These are phyloP conservation scores for Cadophora malorum DNA, from an alignment of 2,329 filamentous ascomycete genomes.

Conservation along the genomic window DNA sequence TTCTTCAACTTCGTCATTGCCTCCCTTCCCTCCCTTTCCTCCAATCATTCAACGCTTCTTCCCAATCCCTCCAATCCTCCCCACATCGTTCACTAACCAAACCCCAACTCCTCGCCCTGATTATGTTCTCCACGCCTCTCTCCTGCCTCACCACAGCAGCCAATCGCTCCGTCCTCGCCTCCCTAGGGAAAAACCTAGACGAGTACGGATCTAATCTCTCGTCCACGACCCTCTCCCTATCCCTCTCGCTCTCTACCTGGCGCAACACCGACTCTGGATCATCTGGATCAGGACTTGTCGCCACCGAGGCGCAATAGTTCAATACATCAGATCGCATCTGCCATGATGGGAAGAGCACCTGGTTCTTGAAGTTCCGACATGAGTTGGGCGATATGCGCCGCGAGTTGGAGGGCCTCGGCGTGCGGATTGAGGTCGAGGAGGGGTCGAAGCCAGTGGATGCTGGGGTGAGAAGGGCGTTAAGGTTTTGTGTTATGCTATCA, in stretches of 20 bases:
- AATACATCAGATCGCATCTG: slow-evolving; percentile 81
- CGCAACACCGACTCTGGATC: slow-evolving; percentile 78
- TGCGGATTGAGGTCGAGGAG: slow-evolving; percentile 71
- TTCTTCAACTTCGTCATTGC: neutral
- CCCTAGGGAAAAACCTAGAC: slow-evolving; percentile 77
- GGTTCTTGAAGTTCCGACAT: slow-evolving; percentile 76
- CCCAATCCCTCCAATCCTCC: slow-evolving; percentile 63
- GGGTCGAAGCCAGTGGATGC: slow-evolving; percentile 78
- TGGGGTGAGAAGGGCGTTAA: slow-evolving; percentile 87
- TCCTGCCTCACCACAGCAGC: slow-evolving; percentile 78
- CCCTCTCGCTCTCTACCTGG: slow-evolving; percentile 72
- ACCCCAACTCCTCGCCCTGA: slow-evolving; percentile 82
- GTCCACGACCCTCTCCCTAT: slow-evolving; percentile 77
- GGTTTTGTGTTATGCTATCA: slow-evolving; percentile 90
- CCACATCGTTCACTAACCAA: slow-evolving; percentile 78
- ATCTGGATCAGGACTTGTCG: slow-evolving; percentile 83
- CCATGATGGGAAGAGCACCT: slow-evolving; percentile 88
- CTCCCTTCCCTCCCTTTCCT: slow-evolving; percentile 45
- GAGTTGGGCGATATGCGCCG: slow-evolving; percentile 64
- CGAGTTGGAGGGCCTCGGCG: slow-evolving; percentile 54
- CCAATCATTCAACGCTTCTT: slow-evolving; percentile 71
- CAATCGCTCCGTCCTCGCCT: slow-evolving; percentile 81
- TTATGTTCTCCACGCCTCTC: slow-evolving; percentile 76
- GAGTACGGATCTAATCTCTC: slow-evolving; percentile 94
- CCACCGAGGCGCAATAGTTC: slow-evolving; percentile 87